Base-by-base conservation (phyloP, 2,329 filamentous ascomycete genomes). In the Capronia americana region DNA sequence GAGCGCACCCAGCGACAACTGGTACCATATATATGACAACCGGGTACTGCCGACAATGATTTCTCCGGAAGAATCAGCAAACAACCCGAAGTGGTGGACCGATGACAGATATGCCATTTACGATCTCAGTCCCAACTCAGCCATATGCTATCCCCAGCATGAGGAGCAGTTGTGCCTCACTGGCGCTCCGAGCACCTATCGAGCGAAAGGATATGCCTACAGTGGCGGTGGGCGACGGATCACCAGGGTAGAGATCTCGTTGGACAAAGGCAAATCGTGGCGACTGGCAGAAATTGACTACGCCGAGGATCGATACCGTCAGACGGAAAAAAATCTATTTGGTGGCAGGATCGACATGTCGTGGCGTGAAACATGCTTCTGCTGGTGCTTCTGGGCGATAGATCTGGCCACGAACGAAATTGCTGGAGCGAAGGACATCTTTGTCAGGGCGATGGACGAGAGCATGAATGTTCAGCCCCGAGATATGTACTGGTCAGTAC, bases 1-100 rank as follows among this genome's bases (percentile, higher is more conserved):
- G 0, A 86, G 88, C 10, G 82, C 84, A 26, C 92, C 93, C 0
- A 96, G 92, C 75, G 90, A 94, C 69, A 97, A 96, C 75, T 96
- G 92, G 92, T 97, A 97, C 74, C 93, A 97, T 77, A 92, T 96
- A 69, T 93, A 95, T 77, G 93, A 97, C 77, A 97, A 97, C 75
- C 84, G 92, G 65, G 92, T 97, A 1, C 80, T 97, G 46, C 93
- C 93, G 5, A 96, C 92, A 0, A 93, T 89, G 85, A 84, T 97
- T 17, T 90, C 89, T 11, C 92, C 93, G 0, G 92, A 96, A 71
- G 89, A 90, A 75, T 90, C 91, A 65, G 88, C 89, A 1, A 86
- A 90, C 69, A 83, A 93, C 61, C 86, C 88, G 0, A 86, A 89
- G 24, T 92, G 89, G 81, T 97, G 93, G 93, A 89, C 83, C 73